phyloP scores from a whole-genome alignment of 1,139 yeast genomes.

The Lizanozyma gosingica region DNA sequence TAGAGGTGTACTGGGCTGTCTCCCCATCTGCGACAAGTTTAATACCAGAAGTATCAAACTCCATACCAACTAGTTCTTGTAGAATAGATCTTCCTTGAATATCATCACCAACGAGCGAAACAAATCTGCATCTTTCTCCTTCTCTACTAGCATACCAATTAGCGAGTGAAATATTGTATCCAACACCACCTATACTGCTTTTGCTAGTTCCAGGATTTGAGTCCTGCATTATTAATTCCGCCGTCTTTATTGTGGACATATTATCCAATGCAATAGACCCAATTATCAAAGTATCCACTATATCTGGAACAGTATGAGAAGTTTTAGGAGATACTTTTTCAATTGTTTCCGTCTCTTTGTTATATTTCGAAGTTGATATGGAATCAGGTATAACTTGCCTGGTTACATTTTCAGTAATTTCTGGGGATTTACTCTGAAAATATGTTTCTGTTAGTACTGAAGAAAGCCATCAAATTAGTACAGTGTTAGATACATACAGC shows the following conservation, averaged over 20 bases:
- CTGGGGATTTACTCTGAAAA: background rate
- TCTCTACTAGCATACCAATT: slow-evolving; percentile 15
- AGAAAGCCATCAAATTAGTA: no score
- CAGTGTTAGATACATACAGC: no score
- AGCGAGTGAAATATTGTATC: slow-evolving; percentile 65
- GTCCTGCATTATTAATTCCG: slow-evolving; percentile 36
- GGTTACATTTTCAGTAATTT: background rate
- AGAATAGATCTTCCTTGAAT: slow-evolving; percentile 38
- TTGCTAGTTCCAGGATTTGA: slow-evolving; percentile 63
- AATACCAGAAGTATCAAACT: slow-evolving; percentile 37
- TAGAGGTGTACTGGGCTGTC: slow-evolving; percentile 69
- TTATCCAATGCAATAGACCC: slow-evolving; percentile 79
- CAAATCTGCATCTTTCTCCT: slow-evolving; percentile 24
- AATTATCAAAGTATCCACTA: slow-evolving; percentile 35
- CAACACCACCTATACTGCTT: slow-evolving; percentile 76
- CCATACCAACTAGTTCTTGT: slow-evolving; percentile 15
- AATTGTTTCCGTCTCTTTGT: no score
- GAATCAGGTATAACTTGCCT: background rate
- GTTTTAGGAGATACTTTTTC: no score
- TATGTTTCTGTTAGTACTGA: no score
- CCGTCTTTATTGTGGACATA: slow-evolving; percentile 33
- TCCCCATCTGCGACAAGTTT: slow-evolving; percentile 10
- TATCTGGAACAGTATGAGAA: slow-evolving; percentile 1
- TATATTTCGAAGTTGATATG: no score
- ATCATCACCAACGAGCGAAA: slow-evolving; percentile 57